These are phyloP conservation scores for Russula virescens DNA, from an alignment of 768 basidiomycete species.

Conservation along the genomic window DNA sequence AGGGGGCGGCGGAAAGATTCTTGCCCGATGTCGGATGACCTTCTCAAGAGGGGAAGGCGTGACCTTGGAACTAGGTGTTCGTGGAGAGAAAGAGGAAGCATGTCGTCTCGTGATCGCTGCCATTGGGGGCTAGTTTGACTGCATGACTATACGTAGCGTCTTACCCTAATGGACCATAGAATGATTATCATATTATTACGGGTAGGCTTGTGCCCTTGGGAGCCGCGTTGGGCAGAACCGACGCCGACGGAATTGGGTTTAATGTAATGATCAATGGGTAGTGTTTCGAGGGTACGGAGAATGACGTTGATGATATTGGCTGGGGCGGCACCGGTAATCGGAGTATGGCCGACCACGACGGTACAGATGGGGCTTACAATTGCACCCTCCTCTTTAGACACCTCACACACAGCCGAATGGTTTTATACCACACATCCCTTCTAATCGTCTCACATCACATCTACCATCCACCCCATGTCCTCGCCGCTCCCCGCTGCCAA, in stretches of 20 bases:
- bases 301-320: not conserved
- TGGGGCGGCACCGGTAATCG: not conserved
- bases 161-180: not conserved
- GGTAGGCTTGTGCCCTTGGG: too few relatives aligned
- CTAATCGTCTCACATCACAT: not conserved
- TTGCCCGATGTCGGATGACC: slow-evolving; percentile 94
- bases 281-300: not conserved
- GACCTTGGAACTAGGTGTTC: slow-evolving; percentile 83
- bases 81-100: slow-evolving; percentile 85
- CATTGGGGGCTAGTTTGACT: slow-evolving; percentile 56
- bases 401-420: slow-evolving; percentile 17
- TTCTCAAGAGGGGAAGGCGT: slow-evolving; percentile 86
- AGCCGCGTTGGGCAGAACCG: not conserved
- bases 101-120: slow-evolving; percentile 87
- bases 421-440: slow-evolving; percentile 3
- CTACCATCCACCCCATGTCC: slow-evolving; percentile 16
- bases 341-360: not conserved
- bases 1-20: slow-evolving; percentile 94
- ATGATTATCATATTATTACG: not conserved
- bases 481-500: slow-evolving; percentile 71
- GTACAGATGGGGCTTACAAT: not conserved
- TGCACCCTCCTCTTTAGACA: not conserved
- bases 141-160: not conserved
- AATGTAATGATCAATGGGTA: not conserved
- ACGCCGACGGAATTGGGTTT: slow-evolving; percentile 20